Conservation (phyloP, 768 basidiomycete genomes). For the Pleurotus citrinopileatus region DNA sequence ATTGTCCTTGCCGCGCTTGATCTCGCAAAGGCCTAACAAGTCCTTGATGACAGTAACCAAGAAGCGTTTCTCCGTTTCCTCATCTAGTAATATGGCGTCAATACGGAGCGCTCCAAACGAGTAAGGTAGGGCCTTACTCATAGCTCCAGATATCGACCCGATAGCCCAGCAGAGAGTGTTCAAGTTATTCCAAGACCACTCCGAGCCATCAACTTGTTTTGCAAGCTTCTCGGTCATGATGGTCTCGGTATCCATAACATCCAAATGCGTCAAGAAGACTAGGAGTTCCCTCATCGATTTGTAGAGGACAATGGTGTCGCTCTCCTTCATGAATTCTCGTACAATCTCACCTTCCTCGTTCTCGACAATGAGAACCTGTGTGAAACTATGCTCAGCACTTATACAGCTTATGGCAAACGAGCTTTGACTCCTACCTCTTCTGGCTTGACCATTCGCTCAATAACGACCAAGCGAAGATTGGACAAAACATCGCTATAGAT, state of each 20-base stretch:
- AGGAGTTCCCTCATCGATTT: slow-evolving; percentile 98
- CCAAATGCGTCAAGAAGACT: slow-evolving; percentile 96
- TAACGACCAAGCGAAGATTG: slow-evolving; percentile 91
- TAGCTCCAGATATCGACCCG: slow-evolving; percentile 97
- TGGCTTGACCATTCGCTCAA: slow-evolving; percentile 99
- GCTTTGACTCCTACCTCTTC: slow-evolving; percentile 73
- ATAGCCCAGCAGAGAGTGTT: slow-evolving; percentile 99
- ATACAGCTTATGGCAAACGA: slow-evolving; percentile 4
- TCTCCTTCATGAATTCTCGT: slow-evolving; percentile 98
- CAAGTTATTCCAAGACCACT: slow-evolving; percentile 99
- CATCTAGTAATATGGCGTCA: slow-evolving; percentile 50
- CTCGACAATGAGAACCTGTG: slow-evolving; percentile 93
- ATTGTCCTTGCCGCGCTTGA: slow-evolving; percentile 99
- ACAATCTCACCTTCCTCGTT: slow-evolving; percentile 99
- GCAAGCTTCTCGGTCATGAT: slow-evolving; percentile 97
- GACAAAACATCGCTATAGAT: slow-evolving; percentile 95
- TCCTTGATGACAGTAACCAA: slow-evolving; percentile 99
- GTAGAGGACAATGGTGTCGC: slow-evolving; percentile 96
- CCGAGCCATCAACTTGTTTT: slow-evolving; percentile 95
- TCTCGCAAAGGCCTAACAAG: slow-evolving; percentile 93
- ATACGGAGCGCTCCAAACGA: background rate
- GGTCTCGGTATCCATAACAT: slow-evolving; percentile 93
- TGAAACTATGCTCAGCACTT: slow-evolving; percentile 7
- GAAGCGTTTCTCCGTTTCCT: slow-evolving; percentile 99
- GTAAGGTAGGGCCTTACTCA: slow-evolving; percentile 67